Percentiles rank a stretch among this genome's conserved stretches.
Evolutionary conservation across 495 filamentous ascomycete genomes (phyloP).

Genomic region (Penicillium simplicissimum): DNA sequence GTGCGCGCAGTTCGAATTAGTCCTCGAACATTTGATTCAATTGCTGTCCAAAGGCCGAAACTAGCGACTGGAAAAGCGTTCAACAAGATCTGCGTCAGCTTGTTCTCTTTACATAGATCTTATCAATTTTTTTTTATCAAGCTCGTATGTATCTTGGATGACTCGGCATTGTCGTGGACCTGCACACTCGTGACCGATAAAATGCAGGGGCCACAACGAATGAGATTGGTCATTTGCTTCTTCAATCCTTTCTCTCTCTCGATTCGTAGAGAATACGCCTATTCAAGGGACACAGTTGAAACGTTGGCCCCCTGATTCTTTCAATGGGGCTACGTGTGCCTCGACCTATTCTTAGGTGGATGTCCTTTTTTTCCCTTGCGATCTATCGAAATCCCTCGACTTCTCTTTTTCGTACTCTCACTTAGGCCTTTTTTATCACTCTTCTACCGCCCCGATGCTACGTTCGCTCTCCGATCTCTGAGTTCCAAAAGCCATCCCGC

Average conservation of each 20-base stretch:
- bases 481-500: too few relatives aligned
- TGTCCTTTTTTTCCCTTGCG: neutral
- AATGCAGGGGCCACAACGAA: slow-evolving; percentile 5
- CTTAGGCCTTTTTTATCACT: neutral
- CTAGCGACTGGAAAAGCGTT: too few relatives aligned
- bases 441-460: neutral
- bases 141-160: too few relatives aligned
- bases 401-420: neutral
- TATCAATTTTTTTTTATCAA: too few relatives aligned
- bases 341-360: neutral
- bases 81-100: too few relatives aligned
- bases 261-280: neutral
- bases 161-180: too few relatives aligned
- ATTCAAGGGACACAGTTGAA: neutral
- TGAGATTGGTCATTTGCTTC: neutral
- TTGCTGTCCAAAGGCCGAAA: too few relatives aligned
- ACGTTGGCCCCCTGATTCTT: slow-evolving; percentile 1
- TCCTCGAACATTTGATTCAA: too few relatives aligned
- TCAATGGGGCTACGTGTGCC: neutral
- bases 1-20: neutral
- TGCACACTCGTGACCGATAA: too few relatives aligned
- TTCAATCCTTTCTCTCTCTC: neutral
- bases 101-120: too few relatives aligned
- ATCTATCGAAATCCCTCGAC: neutral
- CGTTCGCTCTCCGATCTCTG: neutral